phyloP scores from a whole-genome alignment of 345 rosid genomes.

The Zanthoxylum bungeanum region DNA sequence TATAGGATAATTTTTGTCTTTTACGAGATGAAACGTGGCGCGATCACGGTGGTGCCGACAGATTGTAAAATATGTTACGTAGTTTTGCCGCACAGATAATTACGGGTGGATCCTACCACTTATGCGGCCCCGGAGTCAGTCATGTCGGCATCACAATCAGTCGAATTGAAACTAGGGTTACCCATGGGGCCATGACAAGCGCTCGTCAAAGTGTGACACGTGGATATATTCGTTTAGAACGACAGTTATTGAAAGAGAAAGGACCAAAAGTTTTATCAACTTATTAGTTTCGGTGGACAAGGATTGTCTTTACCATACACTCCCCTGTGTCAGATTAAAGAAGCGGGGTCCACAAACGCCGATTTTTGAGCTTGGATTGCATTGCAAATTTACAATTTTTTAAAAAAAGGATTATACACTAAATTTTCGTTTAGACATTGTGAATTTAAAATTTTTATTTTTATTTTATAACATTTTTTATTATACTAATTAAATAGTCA shows the following conservation, averaged over 20 bases:
- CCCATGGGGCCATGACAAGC: neutral
- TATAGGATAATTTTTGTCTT: too few species aligned
- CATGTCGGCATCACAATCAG: neutral
- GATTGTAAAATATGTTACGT: neutral
- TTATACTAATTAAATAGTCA: too few species aligned
- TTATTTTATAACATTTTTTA: too few species aligned
- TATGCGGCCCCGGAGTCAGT: neutral
- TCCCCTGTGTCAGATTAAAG: neutral
- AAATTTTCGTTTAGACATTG: too few species aligned
- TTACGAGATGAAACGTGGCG: neutral
- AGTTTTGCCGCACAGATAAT: neutral
- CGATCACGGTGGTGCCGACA: constrained; percentile 11
- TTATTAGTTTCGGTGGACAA: neutral
- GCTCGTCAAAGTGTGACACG: neutral
- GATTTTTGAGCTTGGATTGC: too few species aligned
- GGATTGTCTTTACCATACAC: neutral
- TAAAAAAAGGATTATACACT: too few species aligned
- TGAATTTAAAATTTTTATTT: too few species aligned
- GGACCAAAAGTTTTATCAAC: neutral
- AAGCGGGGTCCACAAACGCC: neutral
- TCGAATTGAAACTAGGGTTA: neutral
- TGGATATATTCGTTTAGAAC: neutral
- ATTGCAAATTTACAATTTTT: too few species aligned
- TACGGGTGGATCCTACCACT: neutral
- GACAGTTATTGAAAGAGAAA: neutral